Evolutionary conservation across 257 asterid genomes (phyloP), one percentile per base, ranked within the genome.

Genomic region (Solanum clarkiae): DNA sequence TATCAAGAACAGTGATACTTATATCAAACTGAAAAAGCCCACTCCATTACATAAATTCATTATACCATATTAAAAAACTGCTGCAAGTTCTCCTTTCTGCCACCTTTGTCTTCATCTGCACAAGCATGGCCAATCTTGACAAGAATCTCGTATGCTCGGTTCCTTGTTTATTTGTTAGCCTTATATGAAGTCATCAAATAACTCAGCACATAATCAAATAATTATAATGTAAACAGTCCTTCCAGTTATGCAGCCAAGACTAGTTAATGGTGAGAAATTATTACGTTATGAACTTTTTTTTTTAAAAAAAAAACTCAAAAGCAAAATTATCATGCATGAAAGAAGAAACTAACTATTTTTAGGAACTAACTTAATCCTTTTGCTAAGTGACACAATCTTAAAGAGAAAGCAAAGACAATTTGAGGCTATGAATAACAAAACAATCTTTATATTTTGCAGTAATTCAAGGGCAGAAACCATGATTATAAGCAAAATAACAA

Each of bases 151-250:
- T 97, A 97, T 9, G 99, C 99, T 86, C 98, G 90, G 70, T 91
- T 97, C 92, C 99, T 93, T 86, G 98, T 94, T 89, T 91, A 94
- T 88, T 93, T 97, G 93, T 97, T 95, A 84, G 92, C 92, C 99
- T 96, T 86, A 49, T 6, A 79, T 29, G 29, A 45, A 51, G 29
- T 54, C 49, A 22, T 79, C 74, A 55, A 71, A 71, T 17, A 45
- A 40, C 6, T 72, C 47, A 54, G 81, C 59, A 55, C 6, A 71
- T 6, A 22, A 84, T 42, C 29, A 51, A 54, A 84, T 42, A 71
- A 29, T 51, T 10, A 44, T 22, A 60, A 32, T 71, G 32, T 15
- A 55, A 32, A 55, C 20, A 44, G 82, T 49, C 15, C 24, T 26
- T 51, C 82, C 83, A 16, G 47, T 6, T 53, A 79, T n/a, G 7